Conservation (phyloP, 2,329 filamentous ascomycete genomes). For the Xylaria sp. region DNA sequence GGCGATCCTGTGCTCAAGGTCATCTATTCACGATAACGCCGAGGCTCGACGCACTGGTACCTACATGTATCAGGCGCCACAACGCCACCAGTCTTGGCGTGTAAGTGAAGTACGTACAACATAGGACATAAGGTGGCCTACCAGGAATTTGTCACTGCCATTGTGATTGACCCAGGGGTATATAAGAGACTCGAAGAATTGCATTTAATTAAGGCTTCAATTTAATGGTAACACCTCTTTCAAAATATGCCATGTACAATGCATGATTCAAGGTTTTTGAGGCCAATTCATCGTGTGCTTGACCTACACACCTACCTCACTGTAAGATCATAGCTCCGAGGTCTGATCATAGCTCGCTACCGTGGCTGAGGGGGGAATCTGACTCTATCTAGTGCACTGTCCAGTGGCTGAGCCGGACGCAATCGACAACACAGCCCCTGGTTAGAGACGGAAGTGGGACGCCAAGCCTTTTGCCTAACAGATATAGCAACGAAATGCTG, state of each 20-base stretch:
- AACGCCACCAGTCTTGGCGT: constrained; percentile 15
- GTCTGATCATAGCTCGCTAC: neutral
- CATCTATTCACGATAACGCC: neutral
- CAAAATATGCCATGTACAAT: neutral
- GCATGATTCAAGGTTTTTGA: neutral
- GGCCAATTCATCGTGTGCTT: constrained; percentile 2
- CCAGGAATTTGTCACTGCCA: constrained; percentile 18
- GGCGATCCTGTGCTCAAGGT: too few species aligned
- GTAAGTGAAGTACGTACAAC: neutral
- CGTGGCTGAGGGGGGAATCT: constrained; percentile 31
- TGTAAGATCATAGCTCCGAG: neutral
- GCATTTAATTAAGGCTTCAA: constrained; percentile 1
- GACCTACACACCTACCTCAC: too few species aligned
- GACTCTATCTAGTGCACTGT: neutral
- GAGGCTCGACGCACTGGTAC: neutral
- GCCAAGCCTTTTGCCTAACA: constrained; percentile 12
- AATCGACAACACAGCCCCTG: constrained; percentile 25
- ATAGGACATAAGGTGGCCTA: too few species aligned
- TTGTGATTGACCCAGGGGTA: neutral
- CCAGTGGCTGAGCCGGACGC: constrained; percentile 29
- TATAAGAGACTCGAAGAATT: neutral
- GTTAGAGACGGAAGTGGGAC: constrained; percentile 14
- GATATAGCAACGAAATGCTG: neutral
- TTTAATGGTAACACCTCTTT: neutral
- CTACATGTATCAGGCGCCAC: constrained; percentile 12